Evolutionary conservation across 257 asterid genomes (phyloP).

Genomic region (Forsythia viridissima): DNA sequence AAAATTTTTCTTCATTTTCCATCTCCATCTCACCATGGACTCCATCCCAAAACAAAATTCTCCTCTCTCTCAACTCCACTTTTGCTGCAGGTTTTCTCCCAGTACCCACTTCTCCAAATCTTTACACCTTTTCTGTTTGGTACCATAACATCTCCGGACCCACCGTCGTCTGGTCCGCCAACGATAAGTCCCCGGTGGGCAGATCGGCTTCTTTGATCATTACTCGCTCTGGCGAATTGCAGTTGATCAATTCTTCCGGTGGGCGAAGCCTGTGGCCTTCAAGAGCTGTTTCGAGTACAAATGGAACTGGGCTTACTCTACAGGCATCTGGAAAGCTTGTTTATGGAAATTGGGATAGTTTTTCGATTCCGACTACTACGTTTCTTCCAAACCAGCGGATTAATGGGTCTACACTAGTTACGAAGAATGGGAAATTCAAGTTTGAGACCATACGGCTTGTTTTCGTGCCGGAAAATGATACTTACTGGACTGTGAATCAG

Average conservation of each 20-base stretch:
- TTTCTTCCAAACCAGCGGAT: slow-evolving; percentile 59
- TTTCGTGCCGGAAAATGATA: slow-evolving; percentile 32
- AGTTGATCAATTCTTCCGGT: slow-evolving; percentile 36
- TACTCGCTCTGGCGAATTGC: slow-evolving; percentile 52
- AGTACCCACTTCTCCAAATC: slow-evolving; percentile 27
- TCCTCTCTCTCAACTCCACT: slow-evolving; percentile 58
- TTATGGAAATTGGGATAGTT: slow-evolving; percentile 62
- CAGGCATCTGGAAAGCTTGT: slow-evolving; percentile 51
- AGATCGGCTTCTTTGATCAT: slow-evolving; percentile 51
- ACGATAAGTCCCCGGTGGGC: slow-evolving; percentile 39
- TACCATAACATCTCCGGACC: slow-evolving; percentile 35
- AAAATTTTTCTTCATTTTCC: slow-evolving; percentile 40
- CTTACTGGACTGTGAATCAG: slow-evolving; percentile 38
- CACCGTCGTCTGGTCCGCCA: slow-evolving; percentile 64
- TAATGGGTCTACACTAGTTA: slow-evolving; percentile 36
- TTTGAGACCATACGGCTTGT: slow-evolving; percentile 50
- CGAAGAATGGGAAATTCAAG: slow-evolving; percentile 49
- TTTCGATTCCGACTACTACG: slow-evolving; percentile 58
- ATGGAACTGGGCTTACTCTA: slow-evolving; percentile 39
- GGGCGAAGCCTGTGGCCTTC: slow-evolving; percentile 58
- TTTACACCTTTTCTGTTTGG: slow-evolving; percentile 69
- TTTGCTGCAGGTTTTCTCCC: slow-evolving; percentile 53
- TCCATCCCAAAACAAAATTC: slow-evolving; percentile 55
- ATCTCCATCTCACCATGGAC: slow-evolving; percentile 59
- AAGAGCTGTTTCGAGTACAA: slow-evolving; percentile 21